Conservation (phyloP, 176 grass and related monocot genomes). For the Aegilops umbellulata region DNA sequence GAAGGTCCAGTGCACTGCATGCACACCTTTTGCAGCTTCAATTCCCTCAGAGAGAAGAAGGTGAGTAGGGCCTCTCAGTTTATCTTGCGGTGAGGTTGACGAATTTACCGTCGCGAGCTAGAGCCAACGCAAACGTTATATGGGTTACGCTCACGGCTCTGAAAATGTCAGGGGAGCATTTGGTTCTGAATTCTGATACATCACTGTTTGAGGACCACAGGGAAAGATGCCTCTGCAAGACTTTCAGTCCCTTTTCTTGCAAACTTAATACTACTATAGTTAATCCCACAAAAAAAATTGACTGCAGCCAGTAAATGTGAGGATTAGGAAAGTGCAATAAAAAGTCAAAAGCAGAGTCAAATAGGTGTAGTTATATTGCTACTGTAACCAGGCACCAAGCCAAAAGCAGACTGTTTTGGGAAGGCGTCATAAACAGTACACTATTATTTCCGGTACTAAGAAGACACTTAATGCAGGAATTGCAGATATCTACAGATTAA, state of each 20-base stretch:
- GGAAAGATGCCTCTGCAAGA: constrained; percentile 2
- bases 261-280: background rate
- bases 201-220: constrained; percentile 25
- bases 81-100: no score
- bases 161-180: constrained; percentile 18
- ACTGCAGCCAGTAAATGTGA: background rate
- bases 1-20: background rate
- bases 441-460: background rate
- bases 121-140: background rate
- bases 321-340: background rate
- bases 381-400: background rate
- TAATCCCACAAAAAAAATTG: background rate
- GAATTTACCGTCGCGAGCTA: background rate
- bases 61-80: background rate
- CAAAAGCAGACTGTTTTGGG: background rate
- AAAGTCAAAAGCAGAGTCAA: background rate
- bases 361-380: background rate
- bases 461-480: background rate
- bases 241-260: background rate
- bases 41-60: constrained; percentile 8
- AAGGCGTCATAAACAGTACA: constrained; percentile 1
- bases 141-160: constrained; percentile 8
- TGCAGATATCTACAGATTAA: constrained; percentile 6
- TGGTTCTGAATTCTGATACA: background rate
- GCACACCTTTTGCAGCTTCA: background rate